Evolutionary conservation across 2,329 filamentous ascomycete species (phyloP).

Genomic region (Pyricularia grisea): DNA sequence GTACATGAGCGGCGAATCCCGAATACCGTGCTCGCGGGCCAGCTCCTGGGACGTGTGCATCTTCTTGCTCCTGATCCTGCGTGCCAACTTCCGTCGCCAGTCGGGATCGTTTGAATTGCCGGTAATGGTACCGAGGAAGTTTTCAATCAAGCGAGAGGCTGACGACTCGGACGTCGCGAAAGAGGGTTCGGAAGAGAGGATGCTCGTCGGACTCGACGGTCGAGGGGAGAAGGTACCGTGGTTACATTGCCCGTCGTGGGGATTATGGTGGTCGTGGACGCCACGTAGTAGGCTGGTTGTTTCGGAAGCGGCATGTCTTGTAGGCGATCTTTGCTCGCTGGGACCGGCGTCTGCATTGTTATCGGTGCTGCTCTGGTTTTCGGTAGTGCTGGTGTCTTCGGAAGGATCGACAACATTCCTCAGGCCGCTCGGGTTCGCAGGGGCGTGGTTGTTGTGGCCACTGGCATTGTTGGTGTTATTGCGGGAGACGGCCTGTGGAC

Average conservation of each 20-base stretch:
- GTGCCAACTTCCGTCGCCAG: conserved; percentile 39
- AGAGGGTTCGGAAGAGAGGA: conserved; percentile 18
- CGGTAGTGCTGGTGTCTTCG: background rate
- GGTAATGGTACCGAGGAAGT: conserved; percentile 25
- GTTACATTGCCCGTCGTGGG: conserved; percentile 44
- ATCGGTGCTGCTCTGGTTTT: conserved; percentile 3
- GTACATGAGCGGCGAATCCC: conserved; percentile 72
- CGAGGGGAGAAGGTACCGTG: conserved; percentile 73
- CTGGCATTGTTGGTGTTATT: conserved; percentile 1
- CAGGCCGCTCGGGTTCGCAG: conserved; percentile 33
- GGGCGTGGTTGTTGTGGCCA: conserved; percentile 23
- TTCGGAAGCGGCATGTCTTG: conserved; percentile 26
- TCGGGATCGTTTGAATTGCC: conserved; percentile 23
- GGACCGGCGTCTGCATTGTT: background rate
- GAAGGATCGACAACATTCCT: conserved; percentile 21
- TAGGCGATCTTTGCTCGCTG: conserved; percentile 15
- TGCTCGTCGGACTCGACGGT: conserved; percentile 38
- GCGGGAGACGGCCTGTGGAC: background rate
- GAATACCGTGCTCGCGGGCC: conserved; percentile 63
- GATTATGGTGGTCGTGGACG: conserved; percentile 23
- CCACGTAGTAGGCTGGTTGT: conserved; percentile 38
- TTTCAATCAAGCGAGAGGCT: conserved; percentile 27
- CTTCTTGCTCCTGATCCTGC: conserved; percentile 36
- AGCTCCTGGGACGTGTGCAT: conserved; percentile 65
- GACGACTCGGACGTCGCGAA: conserved; percentile 23